Percentiles rank a stretch among this genome's conserved stretches.
phyloP scores from a whole-genome alignment of 1,139 yeast genomes.

The Yamadazyma jaroonii region DNA sequence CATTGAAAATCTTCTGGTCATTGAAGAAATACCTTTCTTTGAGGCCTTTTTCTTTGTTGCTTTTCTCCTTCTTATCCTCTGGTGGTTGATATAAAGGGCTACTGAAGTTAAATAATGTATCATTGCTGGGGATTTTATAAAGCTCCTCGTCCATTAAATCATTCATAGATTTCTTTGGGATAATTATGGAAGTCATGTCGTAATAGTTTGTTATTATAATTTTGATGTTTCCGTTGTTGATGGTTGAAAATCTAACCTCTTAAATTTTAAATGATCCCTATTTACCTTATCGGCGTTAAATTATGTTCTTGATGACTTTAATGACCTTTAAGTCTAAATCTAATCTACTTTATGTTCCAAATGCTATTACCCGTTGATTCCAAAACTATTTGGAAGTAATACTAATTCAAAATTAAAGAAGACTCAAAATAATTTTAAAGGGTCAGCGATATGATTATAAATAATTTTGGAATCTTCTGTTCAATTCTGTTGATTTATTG shows the following conservation, averaged over 20 bases:
- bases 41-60: background rate
- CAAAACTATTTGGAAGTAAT: too few species aligned
- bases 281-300: too few species aligned
- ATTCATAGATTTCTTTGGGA: slow-evolving; percentile 54
- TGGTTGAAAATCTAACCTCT: background rate
- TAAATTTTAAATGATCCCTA: too few species aligned
- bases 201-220: background rate
- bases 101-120: slow-evolving; percentile 8
- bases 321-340: too few species aligned
- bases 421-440: background rate
- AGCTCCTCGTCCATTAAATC: slow-evolving; percentile 68
- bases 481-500: slow-evolving; percentile 5
- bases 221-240: background rate
- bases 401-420: too few species aligned
- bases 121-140: slow-evolving; percentile 42
- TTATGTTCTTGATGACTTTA: too few species aligned
- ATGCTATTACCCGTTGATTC: too few species aligned
- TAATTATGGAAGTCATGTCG: slow-evolving; percentile 46
- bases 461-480: slow-evolving; percentile 2
- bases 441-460: slow-evolving; percentile 4
- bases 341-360: too few species aligned
- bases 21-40: background rate
- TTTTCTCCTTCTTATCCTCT: background rate
- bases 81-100: slow-evolving; percentile 3
- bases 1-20: slow-evolving; percentile 23